A percentile compares a stretch with the other conserved stretches of the same genome.
Evolutionary conservation across 768 basidiomycete species (phyloP).

Genomic region (Amanita jacksonii): DNA sequence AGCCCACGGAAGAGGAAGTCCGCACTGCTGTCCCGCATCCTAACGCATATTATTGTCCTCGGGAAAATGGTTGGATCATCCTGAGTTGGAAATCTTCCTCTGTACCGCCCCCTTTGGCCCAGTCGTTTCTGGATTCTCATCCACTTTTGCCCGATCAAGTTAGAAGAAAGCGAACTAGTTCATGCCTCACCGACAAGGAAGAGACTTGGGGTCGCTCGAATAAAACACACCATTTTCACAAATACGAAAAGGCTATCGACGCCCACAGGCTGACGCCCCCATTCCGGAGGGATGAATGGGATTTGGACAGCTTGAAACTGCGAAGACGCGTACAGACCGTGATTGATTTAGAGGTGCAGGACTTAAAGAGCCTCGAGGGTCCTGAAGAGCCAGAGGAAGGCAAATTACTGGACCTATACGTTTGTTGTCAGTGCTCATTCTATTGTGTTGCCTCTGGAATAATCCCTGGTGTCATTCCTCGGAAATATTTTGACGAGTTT

Average conservation of each 20-base stretch:
- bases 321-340: constrained; percentile 35
- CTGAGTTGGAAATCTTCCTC: constrained; percentile 59
- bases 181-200: constrained; percentile 46
- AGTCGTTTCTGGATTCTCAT: constrained; percentile 35
- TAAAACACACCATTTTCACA: constrained; percentile 76
- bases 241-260: constrained; percentile 61
- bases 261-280: constrained; percentile 59
- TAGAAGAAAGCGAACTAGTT: constrained; percentile 35
- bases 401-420: constrained; percentile 62
- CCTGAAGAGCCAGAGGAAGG: constrained; percentile 34
- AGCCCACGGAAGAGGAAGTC: constrained; percentile 54
- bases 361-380: constrained; percentile 19
- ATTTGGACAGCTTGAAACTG: constrained; percentile 41
- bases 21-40: constrained; percentile 71
- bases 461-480: constrained; percentile 66
- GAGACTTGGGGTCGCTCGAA: constrained; percentile 39
- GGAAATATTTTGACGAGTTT: constrained; percentile 53
- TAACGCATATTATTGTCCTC: constrained; percentile 73
- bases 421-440: constrained; percentile 79
- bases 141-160: constrained; percentile 45
- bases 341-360: constrained; percentile 14
- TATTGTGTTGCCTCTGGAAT: constrained; percentile 62
- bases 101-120: constrained; percentile 50
- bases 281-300: constrained; percentile 51
- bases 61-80: constrained; percentile 78